A percentile compares a stretch with the other conserved stretches of the same genome.
Conservation (phyloP, 2,329 filamentous ascomycete genomes). For the Blumeria graminis region DNA sequence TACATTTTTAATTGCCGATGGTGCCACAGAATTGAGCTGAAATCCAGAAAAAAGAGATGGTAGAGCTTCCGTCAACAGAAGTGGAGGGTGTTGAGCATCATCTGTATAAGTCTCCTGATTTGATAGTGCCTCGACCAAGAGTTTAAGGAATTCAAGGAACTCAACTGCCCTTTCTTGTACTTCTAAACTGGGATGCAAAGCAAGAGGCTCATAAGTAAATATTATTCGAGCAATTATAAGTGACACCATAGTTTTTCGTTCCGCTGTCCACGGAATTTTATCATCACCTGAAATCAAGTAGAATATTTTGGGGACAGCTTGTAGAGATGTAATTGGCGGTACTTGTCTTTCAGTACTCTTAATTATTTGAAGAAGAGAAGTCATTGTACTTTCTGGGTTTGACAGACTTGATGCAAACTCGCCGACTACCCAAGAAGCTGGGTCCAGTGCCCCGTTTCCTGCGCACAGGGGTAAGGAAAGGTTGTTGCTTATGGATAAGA, state of each 20-base stretch:
- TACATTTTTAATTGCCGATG: slow-evolving; percentile 64
- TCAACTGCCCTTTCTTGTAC: slow-evolving; percentile 90
- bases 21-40: slow-evolving; percentile 78
- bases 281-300: slow-evolving; percentile 43
- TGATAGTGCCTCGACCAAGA: slow-evolving; percentile 60
- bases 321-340: slow-evolving; percentile 55
- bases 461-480: slow-evolving; percentile 29
- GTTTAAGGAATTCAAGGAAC: slow-evolving; percentile 67
- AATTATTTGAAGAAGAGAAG: slow-evolving; percentile 44
- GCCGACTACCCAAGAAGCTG: slow-evolving; percentile 65
- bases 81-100: slow-evolving; percentile 34
- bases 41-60: slow-evolving; percentile 67
- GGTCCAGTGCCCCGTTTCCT: slow-evolving; percentile 43
- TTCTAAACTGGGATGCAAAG: slow-evolving; percentile 65
- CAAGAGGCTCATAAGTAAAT: slow-evolving; percentile 56
- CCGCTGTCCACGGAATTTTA: slow-evolving; percentile 41
- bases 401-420: slow-evolving; percentile 60
- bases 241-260: slow-evolving; percentile 48
- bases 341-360: slow-evolving; percentile 28
- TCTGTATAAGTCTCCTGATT: slow-evolving; percentile 35
- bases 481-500: slow-evolving; percentile 33
- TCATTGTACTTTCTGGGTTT: slow-evolving; percentile 47
- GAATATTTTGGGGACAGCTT: slow-evolving; percentile 72
- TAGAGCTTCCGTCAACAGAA: slow-evolving; percentile 74
- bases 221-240: slow-evolving; percentile 63